These are phyloP conservation scores for Camellia sinensis DNA, from an alignment of 148 eudicot genomes.

Conservation along the genomic window DNA sequence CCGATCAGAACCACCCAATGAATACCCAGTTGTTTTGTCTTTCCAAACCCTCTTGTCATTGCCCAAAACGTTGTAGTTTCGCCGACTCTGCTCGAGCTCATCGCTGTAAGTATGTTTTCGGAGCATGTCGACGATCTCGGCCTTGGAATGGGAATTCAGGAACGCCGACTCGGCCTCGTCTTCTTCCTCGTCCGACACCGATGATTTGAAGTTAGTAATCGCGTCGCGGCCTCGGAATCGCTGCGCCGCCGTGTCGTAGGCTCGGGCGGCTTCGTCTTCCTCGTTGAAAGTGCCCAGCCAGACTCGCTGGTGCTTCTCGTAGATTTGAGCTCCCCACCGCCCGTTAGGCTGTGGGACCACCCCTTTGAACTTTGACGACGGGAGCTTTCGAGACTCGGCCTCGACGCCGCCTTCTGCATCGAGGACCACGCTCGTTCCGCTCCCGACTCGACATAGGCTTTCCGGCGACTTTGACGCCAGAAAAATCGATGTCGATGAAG, in stretches of 20 bases:
- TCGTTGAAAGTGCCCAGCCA: constrained; percentile 95
- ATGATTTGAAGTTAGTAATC: constrained; percentile 72
- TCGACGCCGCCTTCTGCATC: constrained; percentile 54
- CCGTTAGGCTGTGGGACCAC: constrained; percentile 97
- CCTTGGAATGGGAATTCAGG: constrained; percentile 51
- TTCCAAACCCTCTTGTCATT: neutral
- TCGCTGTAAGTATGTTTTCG: constrained; percentile 71
- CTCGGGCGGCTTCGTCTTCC: constrained; percentile 73
- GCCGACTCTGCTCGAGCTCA: constrained; percentile 64
- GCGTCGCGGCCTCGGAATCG: constrained; percentile 96
- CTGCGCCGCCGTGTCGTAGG: constrained; percentile 82
- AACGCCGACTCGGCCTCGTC: constrained; percentile 40
- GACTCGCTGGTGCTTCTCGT: constrained; percentile 90
- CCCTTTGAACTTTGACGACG: constrained; percentile 81
- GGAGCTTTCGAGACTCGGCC: constrained; percentile 79
- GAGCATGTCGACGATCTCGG: constrained; percentile 80
- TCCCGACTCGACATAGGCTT: constrained; percentile 53
- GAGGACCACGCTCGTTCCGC: constrained; percentile 51
- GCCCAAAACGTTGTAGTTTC: neutral
- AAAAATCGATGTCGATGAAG: constrained; percentile 10
- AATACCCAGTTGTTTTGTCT: neutral
- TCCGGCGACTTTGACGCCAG: constrained; percentile 22
- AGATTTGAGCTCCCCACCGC: constrained; percentile 94
- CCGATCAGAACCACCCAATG: constrained; percentile 11
- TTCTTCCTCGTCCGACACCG: constrained; percentile 24